Base-by-base conservation (phyloP, 1,139 yeast genomes). In the Zygosaccharomyces pseudobailii region DNA sequence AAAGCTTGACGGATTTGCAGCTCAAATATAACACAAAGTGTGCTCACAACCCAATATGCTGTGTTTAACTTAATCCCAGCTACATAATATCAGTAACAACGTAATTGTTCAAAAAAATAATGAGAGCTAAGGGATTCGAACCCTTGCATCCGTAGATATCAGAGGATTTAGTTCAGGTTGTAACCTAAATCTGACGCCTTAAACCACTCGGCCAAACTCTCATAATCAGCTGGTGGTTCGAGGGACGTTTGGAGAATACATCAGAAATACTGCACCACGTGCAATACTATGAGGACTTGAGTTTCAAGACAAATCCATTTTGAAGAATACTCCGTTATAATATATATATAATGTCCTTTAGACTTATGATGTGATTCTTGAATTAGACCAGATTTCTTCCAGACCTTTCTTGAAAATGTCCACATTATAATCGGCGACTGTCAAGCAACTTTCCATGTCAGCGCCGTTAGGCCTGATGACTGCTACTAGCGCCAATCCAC, bases 401-500 rank as follows among this genome's bases (percentile, higher is more conserved):
- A 90, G 73, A 1, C 95, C 85, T 48, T 79, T 79, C 56, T 86
- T 84, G 63, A 90, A 86, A 34, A 87, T 76, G 52, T 84, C 86
- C 36, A 90, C 90, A 63, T 92, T 92, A 65, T 88, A 90, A 65
- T 92, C 97, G 27, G 90, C 82, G 37, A 92, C 78, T 0, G 96
- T 83, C 59, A 87, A 69, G 8, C 84, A 74, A 44, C 74, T 74
- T 48, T 78, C 81, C 45, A 72, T 66, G 49, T 63, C 68, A 21
- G 67, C 65, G 36, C 78, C 80, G 48, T 80, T 89, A 43, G 83
- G 78, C 49, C 95, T 76, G 33, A 88, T 82, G 50, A 90, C 74
- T 1, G 96, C 95, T 37, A 92, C 96, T 50, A 92, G 73, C 2
- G 97, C 96, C 57, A 90, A 73, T 0, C 97, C 97, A 56, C 95